Evolutionary conservation across 352 stramenopile species (phyloP).

Genomic region (Phytophthora pseudosyringae): DNA sequence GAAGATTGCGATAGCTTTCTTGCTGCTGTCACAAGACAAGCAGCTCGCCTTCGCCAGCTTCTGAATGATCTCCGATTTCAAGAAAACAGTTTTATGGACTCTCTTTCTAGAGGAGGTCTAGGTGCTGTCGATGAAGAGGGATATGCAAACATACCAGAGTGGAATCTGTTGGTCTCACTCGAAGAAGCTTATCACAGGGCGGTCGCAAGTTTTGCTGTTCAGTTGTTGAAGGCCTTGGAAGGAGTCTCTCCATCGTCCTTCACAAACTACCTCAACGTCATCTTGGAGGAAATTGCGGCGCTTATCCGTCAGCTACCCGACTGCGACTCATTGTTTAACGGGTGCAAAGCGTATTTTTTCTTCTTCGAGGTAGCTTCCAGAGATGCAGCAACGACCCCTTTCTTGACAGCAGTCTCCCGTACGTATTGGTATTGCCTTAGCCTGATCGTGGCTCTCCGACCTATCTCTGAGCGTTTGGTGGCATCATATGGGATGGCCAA

Average conservation of each 20-base stretch:
- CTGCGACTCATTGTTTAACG: slow-evolving; percentile 59
- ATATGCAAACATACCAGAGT: slow-evolving; percentile 28
- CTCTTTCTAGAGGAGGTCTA: slow-evolving; percentile 22
- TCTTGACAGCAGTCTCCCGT: slow-evolving; percentile 59
- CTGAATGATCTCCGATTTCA: slow-evolving; percentile 37
- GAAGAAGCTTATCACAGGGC: slow-evolving; percentile 42
- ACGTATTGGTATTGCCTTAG: slow-evolving; percentile 72
- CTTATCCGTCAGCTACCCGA: slow-evolving; percentile 66
- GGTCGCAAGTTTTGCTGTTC: slow-evolving; percentile 32
- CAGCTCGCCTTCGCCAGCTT: slow-evolving; percentile 37
- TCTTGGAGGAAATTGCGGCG: slow-evolving; percentile 40
- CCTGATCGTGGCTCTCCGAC: slow-evolving; percentile 45
- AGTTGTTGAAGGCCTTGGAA: slow-evolving; percentile 29
- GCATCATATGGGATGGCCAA: slow-evolving; percentile 4
- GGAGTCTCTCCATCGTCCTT: slow-evolving; percentile 11
- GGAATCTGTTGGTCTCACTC: slow-evolving; percentile 38
- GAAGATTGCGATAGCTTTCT: slow-evolving; percentile 27
- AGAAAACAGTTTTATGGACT: slow-evolving; percentile 42
- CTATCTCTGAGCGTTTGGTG: slow-evolving; percentile 2
- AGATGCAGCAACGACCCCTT: slow-evolving; percentile 53
- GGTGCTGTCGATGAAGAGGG: slow-evolving; percentile 20
- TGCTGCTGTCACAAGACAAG: slow-evolving; percentile 10
- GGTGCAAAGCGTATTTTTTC: slow-evolving; percentile 64
- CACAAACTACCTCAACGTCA: slow-evolving; percentile 13
- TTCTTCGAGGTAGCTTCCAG: slow-evolving; percentile 72